These are phyloP conservation scores for Phytophthora capsici DNA, from an alignment of 352 stramenopile species.

Conservation along the genomic window DNA sequence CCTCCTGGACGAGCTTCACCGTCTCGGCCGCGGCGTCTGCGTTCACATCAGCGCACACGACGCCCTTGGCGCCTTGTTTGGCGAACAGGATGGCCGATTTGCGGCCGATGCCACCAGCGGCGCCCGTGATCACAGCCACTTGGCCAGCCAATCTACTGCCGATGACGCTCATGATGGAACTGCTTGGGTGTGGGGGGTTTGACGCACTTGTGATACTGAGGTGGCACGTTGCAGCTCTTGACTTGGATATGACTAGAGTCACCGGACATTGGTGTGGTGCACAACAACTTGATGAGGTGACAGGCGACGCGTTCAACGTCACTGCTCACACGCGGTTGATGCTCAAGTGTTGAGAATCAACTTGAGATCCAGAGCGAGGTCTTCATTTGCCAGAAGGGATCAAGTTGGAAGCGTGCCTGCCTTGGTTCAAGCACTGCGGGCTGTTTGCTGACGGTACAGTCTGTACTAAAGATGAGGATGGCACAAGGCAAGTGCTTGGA, in stretches of 20 bases:
- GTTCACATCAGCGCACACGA: slow-evolving; percentile 87
- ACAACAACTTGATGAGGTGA: slow-evolving; percentile 10
- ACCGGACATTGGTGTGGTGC: neutral
- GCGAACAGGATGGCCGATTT: slow-evolving; percentile 86
- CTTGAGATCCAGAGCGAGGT: slow-evolving; percentile 23
- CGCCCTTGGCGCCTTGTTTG: slow-evolving; percentile 74
- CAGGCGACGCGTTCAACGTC: slow-evolving; percentile 4
- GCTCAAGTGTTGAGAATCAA: no score
- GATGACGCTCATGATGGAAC: slow-evolving; percentile 54
- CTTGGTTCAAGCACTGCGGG: slow-evolving; percentile 15
- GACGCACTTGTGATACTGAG: slow-evolving; percentile 33
- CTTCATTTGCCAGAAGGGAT: neutral
- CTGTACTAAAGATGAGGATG: no score
- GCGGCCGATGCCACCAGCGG: slow-evolving; percentile 82
- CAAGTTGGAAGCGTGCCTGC: neutral
- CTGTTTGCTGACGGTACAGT: slow-evolving; percentile 6
- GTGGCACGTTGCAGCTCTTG: slow-evolving; percentile 3
- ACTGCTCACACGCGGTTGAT: slow-evolving; percentile 19
- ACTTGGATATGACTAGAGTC: slow-evolving; percentile 8
- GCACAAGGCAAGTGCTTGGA: slow-evolving; percentile 1
- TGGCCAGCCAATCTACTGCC: slow-evolving; percentile 68
- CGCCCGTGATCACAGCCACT: slow-evolving; percentile 86
- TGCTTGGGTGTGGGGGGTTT: neutral
- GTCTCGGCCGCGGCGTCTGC: slow-evolving; percentile 70
- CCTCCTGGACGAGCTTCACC: slow-evolving; percentile 64